Percentiles rank a stretch among this genome's conserved stretches.
These are phyloP conservation scores for Blastobotrys indianensis DNA, from an alignment of 1,139 yeast species.

Conservation along the genomic window DNA sequence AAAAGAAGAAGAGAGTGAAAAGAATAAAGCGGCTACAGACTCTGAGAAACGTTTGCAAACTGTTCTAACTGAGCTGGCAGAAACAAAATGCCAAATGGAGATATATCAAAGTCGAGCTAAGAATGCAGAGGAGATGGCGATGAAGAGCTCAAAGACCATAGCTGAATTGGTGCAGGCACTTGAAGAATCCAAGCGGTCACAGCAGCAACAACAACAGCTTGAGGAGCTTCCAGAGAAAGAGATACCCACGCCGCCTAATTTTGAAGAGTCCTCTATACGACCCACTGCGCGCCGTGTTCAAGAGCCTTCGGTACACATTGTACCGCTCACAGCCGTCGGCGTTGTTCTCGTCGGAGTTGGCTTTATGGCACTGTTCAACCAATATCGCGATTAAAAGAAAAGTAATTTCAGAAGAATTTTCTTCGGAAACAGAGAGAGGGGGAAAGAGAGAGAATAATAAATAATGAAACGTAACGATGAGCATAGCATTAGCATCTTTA, in stretches of 20 bases:
- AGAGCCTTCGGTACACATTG: neutral
- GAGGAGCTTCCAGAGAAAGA: neutral
- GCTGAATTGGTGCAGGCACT: constrained; percentile 18
- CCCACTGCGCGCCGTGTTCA: neutral
- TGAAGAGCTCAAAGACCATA: constrained; percentile 17
- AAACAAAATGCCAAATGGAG: constrained; percentile 16
- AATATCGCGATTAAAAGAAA: constrained; percentile 7
- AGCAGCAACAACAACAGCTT: constrained; percentile 2
- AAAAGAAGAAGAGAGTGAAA: constrained; percentile 1
- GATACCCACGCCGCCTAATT: neutral
- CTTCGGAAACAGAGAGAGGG: too few relatives aligned
- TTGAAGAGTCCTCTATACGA: neutral
- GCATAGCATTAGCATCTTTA: too few relatives aligned
- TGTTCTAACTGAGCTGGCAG: constrained; percentile 15
- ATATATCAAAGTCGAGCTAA: constrained; percentile 17
- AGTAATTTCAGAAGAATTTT: too few relatives aligned
- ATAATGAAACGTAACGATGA: too few relatives aligned
- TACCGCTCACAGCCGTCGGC: constrained; percentile 21
- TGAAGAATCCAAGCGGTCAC: constrained; percentile 9
- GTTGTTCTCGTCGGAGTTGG: constrained; percentile 26
- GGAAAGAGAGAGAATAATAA: too few relatives aligned
- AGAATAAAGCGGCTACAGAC: constrained; percentile 1
- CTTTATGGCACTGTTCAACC: constrained; percentile 24
- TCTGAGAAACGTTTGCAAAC: constrained; percentile 11
- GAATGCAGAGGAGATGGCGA: constrained; percentile 21